Evolutionary conservation across 345 rosid genomes (phyloP).

Genomic region (Corchorus olitorius): DNA sequence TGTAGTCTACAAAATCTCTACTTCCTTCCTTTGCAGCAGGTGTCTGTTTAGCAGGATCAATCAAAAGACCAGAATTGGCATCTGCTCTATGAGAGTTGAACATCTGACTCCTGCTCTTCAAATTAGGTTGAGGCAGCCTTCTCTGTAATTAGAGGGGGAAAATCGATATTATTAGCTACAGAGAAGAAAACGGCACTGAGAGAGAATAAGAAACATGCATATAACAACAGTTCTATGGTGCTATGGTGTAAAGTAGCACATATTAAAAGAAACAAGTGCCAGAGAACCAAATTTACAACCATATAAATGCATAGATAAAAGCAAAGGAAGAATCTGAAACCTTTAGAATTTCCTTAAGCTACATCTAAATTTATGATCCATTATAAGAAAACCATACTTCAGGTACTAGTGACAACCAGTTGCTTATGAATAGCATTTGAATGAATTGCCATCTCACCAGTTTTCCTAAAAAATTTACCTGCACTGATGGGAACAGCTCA

Average conservation of each 20-base stretch:
- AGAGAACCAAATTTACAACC: not conserved
- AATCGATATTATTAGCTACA: not conserved
- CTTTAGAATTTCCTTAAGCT: not conserved
- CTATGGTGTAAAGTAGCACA: not conserved
- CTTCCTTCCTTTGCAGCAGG: slow-evolving; percentile 40
- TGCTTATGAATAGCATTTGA: not conserved
- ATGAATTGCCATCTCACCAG: slow-evolving; percentile 8
- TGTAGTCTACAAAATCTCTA: slow-evolving; percentile 38
- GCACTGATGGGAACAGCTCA: slow-evolving; percentile 32
- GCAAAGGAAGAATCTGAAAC: not conserved
- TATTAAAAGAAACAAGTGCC: not conserved
- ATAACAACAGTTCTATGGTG: not conserved
- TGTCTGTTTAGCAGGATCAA: slow-evolving; percentile 38
- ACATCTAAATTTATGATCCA: not conserved
- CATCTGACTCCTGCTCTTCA: slow-evolving; percentile 38
- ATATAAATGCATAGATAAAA: not conserved
- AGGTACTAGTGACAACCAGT: no score
- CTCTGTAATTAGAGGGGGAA: slow-evolving; percentile 34
- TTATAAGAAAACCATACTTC: not conserved
- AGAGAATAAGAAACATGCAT: not conserved
- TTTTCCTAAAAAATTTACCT: slow-evolving; percentile 40
- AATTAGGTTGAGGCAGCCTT: slow-evolving; percentile 29
- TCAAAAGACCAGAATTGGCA: slow-evolving; percentile 41
- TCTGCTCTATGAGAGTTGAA: slow-evolving; percentile 34
- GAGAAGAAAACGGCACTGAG: not conserved